Conservation (phyloP, 2,329 filamentous ascomycete genomes). For the Zalaria obscura region DNA sequence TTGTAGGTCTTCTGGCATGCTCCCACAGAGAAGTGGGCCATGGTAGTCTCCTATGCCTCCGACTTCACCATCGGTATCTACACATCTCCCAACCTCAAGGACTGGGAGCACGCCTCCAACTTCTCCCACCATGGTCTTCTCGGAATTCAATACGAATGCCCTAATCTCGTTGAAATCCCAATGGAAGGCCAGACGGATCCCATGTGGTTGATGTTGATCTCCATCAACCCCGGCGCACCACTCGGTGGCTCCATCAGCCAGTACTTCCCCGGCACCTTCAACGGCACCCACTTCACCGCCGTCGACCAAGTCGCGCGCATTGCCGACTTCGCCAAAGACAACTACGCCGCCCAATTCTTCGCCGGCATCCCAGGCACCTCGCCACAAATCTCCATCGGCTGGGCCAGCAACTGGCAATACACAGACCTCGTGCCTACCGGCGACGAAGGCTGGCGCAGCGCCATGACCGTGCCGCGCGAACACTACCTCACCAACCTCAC, state of each 20-base stretch:
- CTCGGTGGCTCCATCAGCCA: conserved; percentile 40
- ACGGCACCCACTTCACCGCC: conserved; percentile 46
- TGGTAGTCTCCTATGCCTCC: conserved; percentile 37
- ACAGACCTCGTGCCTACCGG: conserved; percentile 37
- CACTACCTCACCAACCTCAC: conserved; percentile 39
- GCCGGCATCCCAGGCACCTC: conserved; percentile 25
- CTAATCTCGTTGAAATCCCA: conserved; percentile 45
- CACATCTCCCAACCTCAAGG: conserved; percentile 43
- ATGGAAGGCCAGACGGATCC: conserved; percentile 27
- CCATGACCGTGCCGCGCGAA: conserved; percentile 37
- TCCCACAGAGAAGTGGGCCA: conserved; percentile 38
- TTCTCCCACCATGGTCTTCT: conserved; percentile 40
- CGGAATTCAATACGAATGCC: conserved; percentile 48
- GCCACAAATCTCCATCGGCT: conserved; percentile 36
- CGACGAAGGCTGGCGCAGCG: conserved; percentile 37
- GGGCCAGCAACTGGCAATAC: conserved; percentile 50
- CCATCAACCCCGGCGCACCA: conserved; percentile 44
- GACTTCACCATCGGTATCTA: conserved; percentile 48
- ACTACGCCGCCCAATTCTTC: conserved; percentile 45
- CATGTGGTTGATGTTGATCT: conserved; percentile 34
- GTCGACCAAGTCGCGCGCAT: conserved; percentile 23
- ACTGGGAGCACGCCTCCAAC: conserved; percentile 45
- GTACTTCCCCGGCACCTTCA: conserved; percentile 46
- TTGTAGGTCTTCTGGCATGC: conserved; percentile 39
- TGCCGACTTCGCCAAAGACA: conserved; percentile 27